Base-by-base conservation (phyloP, 225 moss, liverwort and hornwort species). In the Sphagnum tenellum region DNA sequence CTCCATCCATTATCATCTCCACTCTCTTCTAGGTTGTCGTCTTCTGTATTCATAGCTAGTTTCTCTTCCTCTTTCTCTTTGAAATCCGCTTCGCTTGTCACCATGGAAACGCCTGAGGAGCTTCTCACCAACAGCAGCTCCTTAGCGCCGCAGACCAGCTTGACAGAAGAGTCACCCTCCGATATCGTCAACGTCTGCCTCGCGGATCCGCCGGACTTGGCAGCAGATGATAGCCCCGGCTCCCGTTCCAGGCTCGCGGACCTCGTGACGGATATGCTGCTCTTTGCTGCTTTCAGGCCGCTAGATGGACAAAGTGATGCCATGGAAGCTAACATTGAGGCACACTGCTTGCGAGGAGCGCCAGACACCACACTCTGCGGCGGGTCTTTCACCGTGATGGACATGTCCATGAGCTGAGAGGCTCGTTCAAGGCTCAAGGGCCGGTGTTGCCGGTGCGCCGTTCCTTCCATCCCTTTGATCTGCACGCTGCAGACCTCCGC, bases 141-240 rank as follows among this genome's bases (percentile, higher is more conserved):
- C 29, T 29, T 29, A 29, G 29, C 72, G 46, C 45, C 50, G 45
- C 70, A 59, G 47, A 72, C 62, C 68, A 79, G 76, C 59, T 67
- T 77, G 67, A 29, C 29, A 29, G 29, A 29, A 29, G 83, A 83
- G 51, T 77, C 79, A 52, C 76, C 83, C 57, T 83, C 79, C 9
- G 83, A 83, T 79, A 77, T 77, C 12, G 67, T 63, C 62, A 76
- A 83, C 74, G 69, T 79, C 77, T 79, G 29, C 29, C 29, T 59
- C 44, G 71, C 79, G 29, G 74, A 77, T 56, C 67, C 65, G n/a
- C 65, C 83, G 13, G 72, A 70, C 67, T 77, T 74, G 2, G 74
- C 71, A 57, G 72, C 69, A 61, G 63, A 79, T 29, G 29, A 29
- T 29, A 29, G 29, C 29, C 29, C 29, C 29, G 29, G 29, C 72